Evolutionary conservation across 371 early-diverging fungal species (phyloP), one percentile per base, ranked within the genome.

Genomic region (Mortierella sp.): DNA sequence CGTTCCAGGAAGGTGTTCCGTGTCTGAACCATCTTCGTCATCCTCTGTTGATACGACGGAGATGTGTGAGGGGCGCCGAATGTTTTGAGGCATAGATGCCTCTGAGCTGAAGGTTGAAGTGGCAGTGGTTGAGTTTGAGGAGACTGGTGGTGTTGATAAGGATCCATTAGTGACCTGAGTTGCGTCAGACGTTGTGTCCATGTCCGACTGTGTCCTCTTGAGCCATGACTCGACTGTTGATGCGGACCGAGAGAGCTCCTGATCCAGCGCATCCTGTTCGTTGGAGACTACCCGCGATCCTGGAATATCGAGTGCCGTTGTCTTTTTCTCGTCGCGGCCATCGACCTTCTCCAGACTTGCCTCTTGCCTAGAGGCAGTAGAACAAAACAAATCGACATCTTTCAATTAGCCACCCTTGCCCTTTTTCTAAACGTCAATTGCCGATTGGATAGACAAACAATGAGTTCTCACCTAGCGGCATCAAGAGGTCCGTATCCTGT

Each of bases 211-310:
- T 10, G 82, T 26, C 28, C 61, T 71, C 28, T 73, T 76, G 24
- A 82, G 76, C 82, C 82, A 82, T 8, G 79, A 82, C 55, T 79
- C 79, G 10, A 79, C 76, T 5, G 73, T 82, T 11, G 82, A 77
- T 19, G 75, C 82, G 9, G 82, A 78, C 4, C 71, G 71, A 0
- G 82, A 72, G 6, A 82, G 61, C 21, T 78, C 82, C 53, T 64
- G 75, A 28, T 78, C 78, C 9, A 69, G 48, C 21, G 59, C 82
- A 13, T 69, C 43, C n/a, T 79, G 72, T 19, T 72, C 26, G n/a
- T 28, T 54, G n/a, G 64, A 31, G 28, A 40, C 6, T 43, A 24
- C 28, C 1, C 72, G 43, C 10, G 72, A 28, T 72, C 64, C 71
- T 19, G 72, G 53, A 34, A 77, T 67, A 11, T 74, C 70, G 40